Base-by-base conservation (phyloP, 1,284 basidiomycete genomes). In the Ceratobasidium sp. region DNA sequence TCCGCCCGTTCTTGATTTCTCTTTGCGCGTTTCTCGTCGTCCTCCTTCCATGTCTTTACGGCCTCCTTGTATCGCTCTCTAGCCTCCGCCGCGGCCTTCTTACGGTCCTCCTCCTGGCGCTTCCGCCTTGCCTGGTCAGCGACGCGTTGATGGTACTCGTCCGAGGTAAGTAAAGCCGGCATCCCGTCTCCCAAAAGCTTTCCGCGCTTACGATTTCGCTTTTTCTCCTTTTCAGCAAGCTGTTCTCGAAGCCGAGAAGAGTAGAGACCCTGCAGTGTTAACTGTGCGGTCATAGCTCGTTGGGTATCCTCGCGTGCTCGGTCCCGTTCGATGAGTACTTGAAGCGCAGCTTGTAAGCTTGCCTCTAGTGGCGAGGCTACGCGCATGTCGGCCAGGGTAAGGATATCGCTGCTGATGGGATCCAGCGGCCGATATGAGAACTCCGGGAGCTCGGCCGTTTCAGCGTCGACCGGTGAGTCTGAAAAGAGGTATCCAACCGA, bases 141-240 rank as follows among this genome's bases (percentile, higher is more conserved):
- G 12, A 23, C 56, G 12, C 56, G 56, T n/a, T n/a, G 10, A 23
- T 57, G 28, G n/a, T 20, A 23, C 23, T 23, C 56, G 23, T 57
- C 56, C 23, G n/a, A 23, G 56, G 56, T 57, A n/a, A 57, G 56
- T n/a, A 57, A 13, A 23, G n/a, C 56, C n/a, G 56, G 56, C 56
- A 57, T 57, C 28, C 56, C 56, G n/a, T 57, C 56, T 57, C 28
- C 56, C 56, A 57, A 26, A 12, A 57, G 28, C 56, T n/a, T 57
- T 57, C 56, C 56, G 12, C 12, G 28, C 56, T 57, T 33, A 12
- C 23, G 23, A 20, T 57, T 57, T 33, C n/a, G 23, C 13, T 23
- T 57, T 12, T 57, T n/a, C 56, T 57, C 17, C 56, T 33, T 57
- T 23, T n/a, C 56, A 23, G 28, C 28, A 26, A 57, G 28, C n/a